Base-by-base conservation (phyloP, 345 rosid species). In the Angophora floribunda region DNA sequence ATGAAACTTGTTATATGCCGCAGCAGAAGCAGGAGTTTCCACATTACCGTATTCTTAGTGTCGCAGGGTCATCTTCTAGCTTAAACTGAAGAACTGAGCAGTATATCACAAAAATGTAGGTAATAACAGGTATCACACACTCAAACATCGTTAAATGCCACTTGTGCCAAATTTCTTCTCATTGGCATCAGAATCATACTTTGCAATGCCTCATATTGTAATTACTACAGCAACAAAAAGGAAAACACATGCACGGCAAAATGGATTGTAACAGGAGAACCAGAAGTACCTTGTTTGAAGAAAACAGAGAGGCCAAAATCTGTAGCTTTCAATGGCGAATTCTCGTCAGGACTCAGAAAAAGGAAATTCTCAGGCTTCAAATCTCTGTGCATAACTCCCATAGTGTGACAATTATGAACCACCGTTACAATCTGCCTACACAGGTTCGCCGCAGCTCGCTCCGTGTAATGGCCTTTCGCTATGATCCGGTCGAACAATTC, bases 351-450 rank as follows among this genome's bases (percentile, higher is more conserved):
- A 87, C 93, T 94, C 86, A 95, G 89, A 50, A 98, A 91, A 88
- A 98, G 95, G 92, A 98, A 98, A 89, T 98, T 98, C 87, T 98
- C 99, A 4, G 99, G 99, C 95, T 97, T 97, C 92, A 97, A 90
- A 88, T 96, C 99, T 84, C 99, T 94, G 88, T 97, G 99, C 93
- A 98, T 92, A 47, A 98, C 99, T 51, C 98, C 99, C 99, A 96
- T 98, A 4, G 98, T 89, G 89, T 98, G 99, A 87, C 99, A 98
- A 89, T 93, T 89, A 89, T 97, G 98, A 89, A 98, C 99, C 89
- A 98, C 98, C 51, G 94, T 94, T 86, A 98, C 98, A 14, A 98
- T 98, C 95, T 98, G 98, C 89, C 97, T 88, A 45, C 97, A 96
- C 87, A 98, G 90, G 87, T 92, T 93, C 1, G 98, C 99, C 2